Conservation (phyloP, 176 grass and related monocot genomes). For the Phoenix dactylifera region DNA sequence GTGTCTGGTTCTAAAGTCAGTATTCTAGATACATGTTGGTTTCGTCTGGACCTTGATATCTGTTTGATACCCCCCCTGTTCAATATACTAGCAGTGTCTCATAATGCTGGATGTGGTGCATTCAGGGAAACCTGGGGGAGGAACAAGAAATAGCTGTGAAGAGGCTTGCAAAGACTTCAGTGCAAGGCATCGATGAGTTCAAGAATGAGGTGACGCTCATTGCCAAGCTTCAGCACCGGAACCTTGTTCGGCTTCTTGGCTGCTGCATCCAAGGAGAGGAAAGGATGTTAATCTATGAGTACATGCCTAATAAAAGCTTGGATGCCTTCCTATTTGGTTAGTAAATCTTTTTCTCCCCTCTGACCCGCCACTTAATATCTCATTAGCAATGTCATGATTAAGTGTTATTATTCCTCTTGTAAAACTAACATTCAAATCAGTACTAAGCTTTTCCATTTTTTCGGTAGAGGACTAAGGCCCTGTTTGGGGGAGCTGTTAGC, state of each 20-base stretch:
- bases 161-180: conserved; percentile 47
- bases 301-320: conserved; percentile 62
- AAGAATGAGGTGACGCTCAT: conserved; percentile 64
- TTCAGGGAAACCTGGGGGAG: conserved; percentile 56
- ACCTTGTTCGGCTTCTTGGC: conserved; percentile 64
- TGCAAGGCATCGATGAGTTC: conserved; percentile 54
- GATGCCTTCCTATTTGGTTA: conserved; percentile 59
- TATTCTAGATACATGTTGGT: too few species aligned
- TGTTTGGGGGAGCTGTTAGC: too few species aligned
- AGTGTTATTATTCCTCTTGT: too few species aligned
- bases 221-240: conserved; percentile 60
- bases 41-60: too few species aligned
- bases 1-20: too few species aligned
- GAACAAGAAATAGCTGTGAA: conserved; percentile 76
- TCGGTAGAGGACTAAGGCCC: too few species aligned
- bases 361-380: too few species aligned
- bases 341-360: conserved; percentile 12
- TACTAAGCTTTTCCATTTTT: too few species aligned
- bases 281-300: conserved; percentile 70
- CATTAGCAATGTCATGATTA: too few species aligned
- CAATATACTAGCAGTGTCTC: not conserved
- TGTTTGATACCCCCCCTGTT: too few species aligned
- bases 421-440: too few species aligned
- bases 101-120: conserved; percentile 12
- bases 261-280: conserved; percentile 52